A percentile compares a stretch with the other conserved stretches of the same genome.
phyloP scores from a whole-genome alignment of 192 early-diverging fungal species.

The Coemansia javaensis region DNA sequence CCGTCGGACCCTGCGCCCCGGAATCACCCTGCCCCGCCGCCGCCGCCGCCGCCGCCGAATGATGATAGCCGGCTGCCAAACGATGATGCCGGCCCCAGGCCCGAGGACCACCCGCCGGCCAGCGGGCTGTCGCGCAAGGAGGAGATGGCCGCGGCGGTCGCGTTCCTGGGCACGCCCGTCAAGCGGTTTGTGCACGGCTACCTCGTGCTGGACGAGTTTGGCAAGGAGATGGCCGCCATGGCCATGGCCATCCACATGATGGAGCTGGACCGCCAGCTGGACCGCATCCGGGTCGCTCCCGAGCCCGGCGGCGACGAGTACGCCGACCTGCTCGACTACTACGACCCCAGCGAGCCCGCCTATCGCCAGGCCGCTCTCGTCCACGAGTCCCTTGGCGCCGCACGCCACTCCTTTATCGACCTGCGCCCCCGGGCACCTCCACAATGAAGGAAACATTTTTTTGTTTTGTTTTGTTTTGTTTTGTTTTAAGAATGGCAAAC shows the following conservation, averaged over 20 bases:
- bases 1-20: too few relatives aligned
- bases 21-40: too few relatives aligned
- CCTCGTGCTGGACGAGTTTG: conserved; percentile 60
- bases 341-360: conserved; percentile 30
- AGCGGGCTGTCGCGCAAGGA: background rate
- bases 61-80: too few relatives aligned
- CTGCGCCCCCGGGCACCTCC: background rate
- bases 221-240: conserved; percentile 58
- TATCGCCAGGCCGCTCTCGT: conserved; percentile 13
- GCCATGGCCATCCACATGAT: conserved; percentile 51
- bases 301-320: conserved; percentile 13
- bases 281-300: background rate
- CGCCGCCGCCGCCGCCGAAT: too few relatives aligned
- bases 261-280: conserved; percentile 28
- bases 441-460: background rate
- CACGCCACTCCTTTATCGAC: conserved; percentile 6
- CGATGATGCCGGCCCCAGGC: too few relatives aligned
- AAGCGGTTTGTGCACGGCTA: conserved; percentile 57
- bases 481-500: too few relatives aligned
- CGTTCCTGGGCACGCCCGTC: conserved; percentile 33
- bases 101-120: too few relatives aligned
- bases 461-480: background rate
- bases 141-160: conserved; percentile 11
- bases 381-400: conserved; percentile 5
- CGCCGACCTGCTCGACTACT: conserved; percentile 40